phyloP scores from a whole-genome alignment of 257 asterid genomes.

The Penstemon davidsonii region DNA sequence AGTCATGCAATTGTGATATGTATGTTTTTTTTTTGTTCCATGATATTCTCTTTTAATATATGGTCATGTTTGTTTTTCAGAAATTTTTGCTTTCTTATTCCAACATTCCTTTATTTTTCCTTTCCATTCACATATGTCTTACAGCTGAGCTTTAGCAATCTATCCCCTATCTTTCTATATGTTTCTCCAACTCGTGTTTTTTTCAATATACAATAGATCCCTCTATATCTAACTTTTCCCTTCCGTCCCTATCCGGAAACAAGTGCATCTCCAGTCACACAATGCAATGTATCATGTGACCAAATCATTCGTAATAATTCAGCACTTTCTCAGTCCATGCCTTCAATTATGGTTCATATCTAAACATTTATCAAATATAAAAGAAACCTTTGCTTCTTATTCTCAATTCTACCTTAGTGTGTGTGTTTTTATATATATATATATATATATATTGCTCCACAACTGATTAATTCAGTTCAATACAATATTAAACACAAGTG shows the following conservation, averaged over 20 bases:
- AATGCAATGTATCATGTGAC: too few species aligned
- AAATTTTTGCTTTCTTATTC: constrained; percentile 7
- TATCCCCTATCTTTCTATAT: neutral
- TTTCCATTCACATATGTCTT: neutral
- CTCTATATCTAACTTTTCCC: too few species aligned
- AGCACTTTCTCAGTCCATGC: too few species aligned
- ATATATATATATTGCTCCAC: constrained; percentile 6
- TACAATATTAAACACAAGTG: constrained; percentile 13
- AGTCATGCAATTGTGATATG: neutral
- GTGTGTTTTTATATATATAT: neutral
- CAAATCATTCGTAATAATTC: too few species aligned
- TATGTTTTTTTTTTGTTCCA: constrained; percentile 1
- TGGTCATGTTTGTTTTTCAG: neutral
- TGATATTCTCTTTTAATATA: constrained; percentile 22
- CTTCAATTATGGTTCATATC: too few species aligned
- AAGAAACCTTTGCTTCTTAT: too few species aligned
- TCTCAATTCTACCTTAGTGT: neutral
- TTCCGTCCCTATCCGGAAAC: too few species aligned
- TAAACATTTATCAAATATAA: too few species aligned
- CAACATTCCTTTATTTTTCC: neutral
- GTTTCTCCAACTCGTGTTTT: neutral
- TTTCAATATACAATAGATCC: too few species aligned
- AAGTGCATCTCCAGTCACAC: too few species aligned
- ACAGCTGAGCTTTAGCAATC: constrained; percentile 17
- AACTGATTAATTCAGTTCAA: constrained; percentile 22